phyloP scores from a whole-genome alignment of 2,329 filamentous ascomycete genomes.

The Hypoxylon sp. region DNA sequence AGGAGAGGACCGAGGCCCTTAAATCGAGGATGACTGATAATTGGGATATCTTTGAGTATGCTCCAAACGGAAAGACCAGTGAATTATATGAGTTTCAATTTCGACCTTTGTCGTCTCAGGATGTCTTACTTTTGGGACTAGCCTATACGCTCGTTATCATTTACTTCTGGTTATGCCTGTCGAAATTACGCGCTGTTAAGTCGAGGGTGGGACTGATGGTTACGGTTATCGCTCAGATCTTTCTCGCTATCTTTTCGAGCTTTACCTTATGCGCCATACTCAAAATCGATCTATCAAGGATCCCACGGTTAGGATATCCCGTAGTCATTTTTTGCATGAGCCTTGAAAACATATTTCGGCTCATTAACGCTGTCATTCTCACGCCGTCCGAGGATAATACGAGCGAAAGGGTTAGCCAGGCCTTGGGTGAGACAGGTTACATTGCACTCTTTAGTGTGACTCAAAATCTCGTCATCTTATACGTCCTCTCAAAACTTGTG shows the following conservation, averaged over 20 bases:
- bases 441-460: slow-evolving; percentile 76
- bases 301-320: slow-evolving; percentile 81
- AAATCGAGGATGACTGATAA: slow-evolving; percentile 64
- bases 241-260: slow-evolving; percentile 81
- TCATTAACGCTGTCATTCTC: slow-evolving; percentile 83
- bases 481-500: slow-evolving; percentile 75
- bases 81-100: slow-evolving; percentile 85
- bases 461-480: slow-evolving; percentile 79
- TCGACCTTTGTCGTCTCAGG: slow-evolving; percentile 77
- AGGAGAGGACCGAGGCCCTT: slow-evolving; percentile 69
- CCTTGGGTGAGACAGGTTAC: slow-evolving; percentile 80
- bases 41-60: slow-evolving; percentile 75
- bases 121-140: slow-evolving; percentile 73
- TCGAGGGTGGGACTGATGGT: slow-evolving; percentile 80
- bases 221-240: slow-evolving; percentile 78
- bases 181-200: slow-evolving; percentile 80
- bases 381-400: slow-evolving; percentile 79
- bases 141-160: slow-evolving; percentile 75
- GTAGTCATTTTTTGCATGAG: slow-evolving; percentile 83
- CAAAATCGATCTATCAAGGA: slow-evolving; percentile 80
- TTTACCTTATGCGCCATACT: slow-evolving; percentile 84
- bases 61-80: slow-evolving; percentile 66
- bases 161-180: slow-evolving; percentile 78
- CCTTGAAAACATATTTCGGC: slow-evolving; percentile 82
- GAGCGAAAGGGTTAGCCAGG: slow-evolving; percentile 78